Conservation (phyloP, 495 filamentous ascomycete genomes). For the Penicillium atrosanguineum region DNA sequence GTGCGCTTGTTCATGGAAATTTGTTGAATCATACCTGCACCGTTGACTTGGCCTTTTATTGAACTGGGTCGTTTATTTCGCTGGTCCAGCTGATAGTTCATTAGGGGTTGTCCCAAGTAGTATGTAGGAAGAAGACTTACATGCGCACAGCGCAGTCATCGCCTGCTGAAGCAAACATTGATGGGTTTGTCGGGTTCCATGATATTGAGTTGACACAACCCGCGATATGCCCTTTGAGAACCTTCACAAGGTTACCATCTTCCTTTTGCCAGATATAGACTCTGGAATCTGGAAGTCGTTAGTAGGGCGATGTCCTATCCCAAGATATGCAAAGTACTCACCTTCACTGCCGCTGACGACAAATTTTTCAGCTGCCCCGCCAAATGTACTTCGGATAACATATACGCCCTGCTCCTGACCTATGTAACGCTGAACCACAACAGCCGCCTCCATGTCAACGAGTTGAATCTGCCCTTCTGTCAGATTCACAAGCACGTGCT, state of each 20-base stretch:
- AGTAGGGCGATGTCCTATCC: constrained; percentile 6
- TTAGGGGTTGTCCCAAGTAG: constrained; percentile 16
- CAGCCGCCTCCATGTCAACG: constrained; percentile 70
- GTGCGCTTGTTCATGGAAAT: constrained; percentile 40
- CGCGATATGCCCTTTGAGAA: constrained; percentile 66
- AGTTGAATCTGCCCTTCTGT: constrained; percentile 70
- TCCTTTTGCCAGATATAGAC: constrained; percentile 90
- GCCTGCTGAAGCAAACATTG: constrained; percentile 87
- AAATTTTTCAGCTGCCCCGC: constrained; percentile 90
- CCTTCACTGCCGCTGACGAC: constrained; percentile 91
- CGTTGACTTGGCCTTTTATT: constrained; percentile 22
- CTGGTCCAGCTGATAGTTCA: constrained; percentile 36
- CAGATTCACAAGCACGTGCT: constrained; percentile 76
- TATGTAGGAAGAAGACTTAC: constrained; percentile 43
- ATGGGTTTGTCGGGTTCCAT: constrained; percentile 82
- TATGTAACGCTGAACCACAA: constrained; percentile 65
- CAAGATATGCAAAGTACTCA: constrained; percentile 30
- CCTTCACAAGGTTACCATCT: constrained; percentile 71
- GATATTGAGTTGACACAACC: constrained; percentile 86
- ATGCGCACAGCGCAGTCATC: constrained; percentile 86
- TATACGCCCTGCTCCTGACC: constrained; percentile 70
- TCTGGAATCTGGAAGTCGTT: constrained; percentile 58
- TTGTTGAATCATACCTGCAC: constrained; percentile 31
- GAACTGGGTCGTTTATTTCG: constrained; percentile 26
- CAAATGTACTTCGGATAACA: constrained; percentile 79